Evolutionary conservation across 2,329 filamentous ascomycete species (phyloP).

Genomic region (Verticillium zaregamsianum): DNA sequence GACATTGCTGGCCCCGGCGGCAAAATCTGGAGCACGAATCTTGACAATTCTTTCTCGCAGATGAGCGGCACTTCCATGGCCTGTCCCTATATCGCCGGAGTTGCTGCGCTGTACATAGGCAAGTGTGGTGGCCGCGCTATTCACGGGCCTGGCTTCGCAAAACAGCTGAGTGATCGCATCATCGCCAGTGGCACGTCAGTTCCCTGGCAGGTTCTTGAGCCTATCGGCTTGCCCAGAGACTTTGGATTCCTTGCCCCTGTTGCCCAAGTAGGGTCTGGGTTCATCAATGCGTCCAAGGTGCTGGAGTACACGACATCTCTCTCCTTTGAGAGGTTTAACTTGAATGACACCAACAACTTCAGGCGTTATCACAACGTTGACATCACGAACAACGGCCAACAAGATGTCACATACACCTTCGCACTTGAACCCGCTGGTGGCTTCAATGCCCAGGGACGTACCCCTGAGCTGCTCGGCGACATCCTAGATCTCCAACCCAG

Average conservation of each 20-base stretch:
- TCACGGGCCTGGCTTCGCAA: constrained; percentile 24
- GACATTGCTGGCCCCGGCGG: constrained; percentile 53
- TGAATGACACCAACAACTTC: constrained; percentile 40
- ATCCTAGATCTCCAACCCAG: constrained; percentile 6
- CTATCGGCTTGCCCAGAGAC: constrained; percentile 16
- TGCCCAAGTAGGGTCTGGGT: constrained; percentile 33
- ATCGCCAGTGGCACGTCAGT: constrained; percentile 25
- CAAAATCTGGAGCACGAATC: constrained; percentile 55
- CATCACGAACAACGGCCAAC: constrained; percentile 31
- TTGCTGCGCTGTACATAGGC: constrained; percentile 33
- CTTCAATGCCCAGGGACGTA: constrained; percentile 25
- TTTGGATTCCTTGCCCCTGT: constrained; percentile 24
- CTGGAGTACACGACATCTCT: constrained; percentile 31
- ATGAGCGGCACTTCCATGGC: constrained; percentile 59
- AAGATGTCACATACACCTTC: constrained; percentile 27
- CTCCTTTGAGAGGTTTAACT: constrained; percentile 31
- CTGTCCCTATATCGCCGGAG: constrained; percentile 49
- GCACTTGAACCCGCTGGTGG: constrained; percentile 25
- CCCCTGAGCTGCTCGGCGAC: constrained; percentile 1
- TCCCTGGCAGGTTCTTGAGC: constrained; percentile 18
- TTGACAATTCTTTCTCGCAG: constrained; percentile 43
- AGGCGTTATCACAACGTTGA: constrained; percentile 15
- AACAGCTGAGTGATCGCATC: constrained; percentile 23
- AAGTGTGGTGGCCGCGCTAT: constrained; percentile 25
- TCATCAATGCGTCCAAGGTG: constrained; percentile 37